Evolutionary conservation across 2,329 filamentous ascomycete species (phyloP), one percentile per base, ranked within the genome.

Genomic region (Aspergillus brasiliensis): DNA sequence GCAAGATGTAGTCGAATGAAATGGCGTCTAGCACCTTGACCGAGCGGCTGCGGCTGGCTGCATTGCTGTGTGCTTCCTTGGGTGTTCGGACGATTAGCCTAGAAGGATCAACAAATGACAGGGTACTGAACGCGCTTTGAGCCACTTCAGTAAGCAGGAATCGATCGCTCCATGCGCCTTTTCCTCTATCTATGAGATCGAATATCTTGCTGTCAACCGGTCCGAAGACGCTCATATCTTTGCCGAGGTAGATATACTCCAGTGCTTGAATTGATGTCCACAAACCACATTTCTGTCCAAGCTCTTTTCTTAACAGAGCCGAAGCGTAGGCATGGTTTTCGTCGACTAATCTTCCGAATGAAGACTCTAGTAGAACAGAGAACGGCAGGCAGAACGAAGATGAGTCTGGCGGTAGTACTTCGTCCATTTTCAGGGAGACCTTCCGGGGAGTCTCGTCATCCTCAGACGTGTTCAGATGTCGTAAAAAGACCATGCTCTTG

Each of bases 401-500:
- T 5, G 66, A 13, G 66, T 76, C 34, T 78, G 82, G 62, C 82
- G 83, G 55, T 63, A 60, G 66, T 55, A 72, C 61, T 60, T 73
- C 44, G 61, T 75, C 59, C 57, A 72, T 70, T 56, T 69, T 54
- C 65, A 75, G 49, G 61, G 72, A 58, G 63, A 67, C 70, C 51
- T 51, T 75, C 67, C 51, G 79, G 73, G 61, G 84, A 8, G 57
- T 38, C n/a, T 69, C 65, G 2, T 69, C 27, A 13, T 55, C 58
- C n/a, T 71, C 67, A 5, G 68, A 57, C 81, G 57, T 83, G 81
- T 42, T 87, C 10, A 97, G 80, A 51, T 89, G 85, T 61, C 88
- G 88, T n/a, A 97, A 78, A 47, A 97, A 89, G 1, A 95, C 86
- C 57, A 95, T 88, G 67, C 90, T 96, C 75, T 97, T 97, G 0